Base-by-base conservation (phyloP, 768 basidiomycete species). In the Rhizopogon rudus region DNA sequence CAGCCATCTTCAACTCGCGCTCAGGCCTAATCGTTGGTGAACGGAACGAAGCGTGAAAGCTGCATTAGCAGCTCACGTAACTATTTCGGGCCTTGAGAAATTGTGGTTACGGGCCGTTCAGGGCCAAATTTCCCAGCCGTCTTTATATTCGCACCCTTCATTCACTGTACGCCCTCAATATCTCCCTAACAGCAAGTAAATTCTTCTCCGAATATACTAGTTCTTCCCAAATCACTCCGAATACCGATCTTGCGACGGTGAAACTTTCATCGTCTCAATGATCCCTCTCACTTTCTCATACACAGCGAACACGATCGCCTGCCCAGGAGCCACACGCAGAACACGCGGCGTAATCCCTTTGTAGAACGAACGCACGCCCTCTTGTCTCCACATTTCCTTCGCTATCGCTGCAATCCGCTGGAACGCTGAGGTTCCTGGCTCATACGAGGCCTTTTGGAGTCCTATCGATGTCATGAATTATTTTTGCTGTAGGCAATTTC, bases 331-430 rank as follows among this genome's bases (percentile, higher is more conserved):
- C 44, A 99, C 97, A 52, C 97, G 84, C 63, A 97, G 76, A 37
- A 99, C 94, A 20, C 97, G 81, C 37, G 97, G 97, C 0, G 95
- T 98, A 68, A 99, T 98, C 17, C 97, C 97, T 76, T 97, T 98
- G 77, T 98, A 98, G 73, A 99, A 98, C 52, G 95, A 93, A 43
- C 72, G 72, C 14, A 88, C 75, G 6, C 97, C 97, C 72, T 99
- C 97, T 61, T 82, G 78, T 57, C 77, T 82, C 88, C 93, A 98
- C 93, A 98, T 97, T 45, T 93, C 93, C n/a, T 74, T 72, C 31
- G 92, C 87, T 56, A 99, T 95, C 31, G 79, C 77, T 9, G 79
- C 67, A 64, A 99, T 86, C 6, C 95, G 84, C 62, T 88, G 78
- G 58, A 93, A 76, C 1, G 95, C 90, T 0, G 86, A 82, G 59